Evolutionary conservation across 192 early-diverging fungal genomes (phyloP).

Genomic region (Globomyces pollinis-pini): DNA sequence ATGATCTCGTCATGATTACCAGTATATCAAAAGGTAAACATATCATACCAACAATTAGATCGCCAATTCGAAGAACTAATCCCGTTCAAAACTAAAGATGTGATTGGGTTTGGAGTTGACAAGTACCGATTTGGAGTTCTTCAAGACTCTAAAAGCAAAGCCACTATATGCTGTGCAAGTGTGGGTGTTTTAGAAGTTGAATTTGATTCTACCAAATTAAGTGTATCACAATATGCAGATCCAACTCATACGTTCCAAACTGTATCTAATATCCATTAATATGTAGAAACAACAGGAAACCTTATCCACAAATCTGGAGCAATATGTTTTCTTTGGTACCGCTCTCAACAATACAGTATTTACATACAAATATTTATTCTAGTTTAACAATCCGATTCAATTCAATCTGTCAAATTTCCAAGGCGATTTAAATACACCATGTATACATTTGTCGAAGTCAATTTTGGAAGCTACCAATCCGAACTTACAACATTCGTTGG

Average conservation of each 20-base stretch:
- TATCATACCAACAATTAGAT: no score
- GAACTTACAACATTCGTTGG: neutral
- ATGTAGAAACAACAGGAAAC: neutral
- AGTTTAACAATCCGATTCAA: neutral
- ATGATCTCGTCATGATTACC: no score
- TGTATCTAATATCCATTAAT: neutral
- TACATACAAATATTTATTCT: no score
- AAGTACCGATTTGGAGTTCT: neutral
- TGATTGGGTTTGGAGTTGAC: constrained; percentile 1
- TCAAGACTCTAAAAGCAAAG: neutral
- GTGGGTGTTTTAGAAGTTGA: no score
- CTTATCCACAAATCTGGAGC: neutral
- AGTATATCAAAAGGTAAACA: no score
- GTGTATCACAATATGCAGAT: neutral
- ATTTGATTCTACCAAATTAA: neutral
- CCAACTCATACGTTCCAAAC: neutral
- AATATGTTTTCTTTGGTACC: constrained; percentile 7
- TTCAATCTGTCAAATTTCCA: neutral
- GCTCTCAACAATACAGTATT: no score
- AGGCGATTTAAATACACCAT: neutral
- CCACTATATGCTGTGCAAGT: neutral
- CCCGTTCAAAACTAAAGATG: neutral
- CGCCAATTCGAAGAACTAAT: neutral
- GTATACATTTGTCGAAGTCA: neutral
- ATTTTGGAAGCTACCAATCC: neutral